These are phyloP conservation scores for Phytophthora pini DNA, from an alignment of 352 stramenopile genomes.

Conservation along the genomic window DNA sequence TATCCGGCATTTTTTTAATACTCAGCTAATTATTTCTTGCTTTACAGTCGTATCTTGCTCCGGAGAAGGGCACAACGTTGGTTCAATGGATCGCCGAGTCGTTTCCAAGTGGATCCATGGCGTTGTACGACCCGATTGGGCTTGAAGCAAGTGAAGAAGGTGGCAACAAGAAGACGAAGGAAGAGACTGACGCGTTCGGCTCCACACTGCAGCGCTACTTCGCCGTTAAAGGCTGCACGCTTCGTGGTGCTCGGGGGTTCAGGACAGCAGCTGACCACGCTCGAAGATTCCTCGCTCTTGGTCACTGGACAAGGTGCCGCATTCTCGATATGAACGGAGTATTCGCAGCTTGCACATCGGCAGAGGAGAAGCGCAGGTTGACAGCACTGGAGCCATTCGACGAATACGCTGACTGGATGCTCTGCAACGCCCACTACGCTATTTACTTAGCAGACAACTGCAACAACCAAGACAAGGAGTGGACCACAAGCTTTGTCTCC, in stretches of 20 bases:
- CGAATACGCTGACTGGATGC: constrained; percentile 68
- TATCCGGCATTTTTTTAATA: background rate
- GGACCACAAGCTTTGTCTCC: constrained; percentile 33
- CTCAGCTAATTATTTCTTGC: constrained; percentile 4
- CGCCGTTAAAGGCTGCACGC: constrained; percentile 66
- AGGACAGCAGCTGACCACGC: constrained; percentile 48
- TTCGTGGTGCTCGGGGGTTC: constrained; percentile 54
- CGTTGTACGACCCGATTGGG: constrained; percentile 70
- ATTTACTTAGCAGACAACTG: constrained; percentile 58
- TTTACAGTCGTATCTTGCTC: constrained; percentile 70
- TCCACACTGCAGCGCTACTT: constrained; percentile 70
- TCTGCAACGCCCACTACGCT: constrained; percentile 76
- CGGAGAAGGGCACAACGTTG: constrained; percentile 49
- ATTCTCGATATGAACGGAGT: constrained; percentile 77
- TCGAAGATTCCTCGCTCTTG: constrained; percentile 36
- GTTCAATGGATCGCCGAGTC: constrained; percentile 48
- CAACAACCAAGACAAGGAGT: constrained; percentile 29
- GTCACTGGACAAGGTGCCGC: constrained; percentile 47
- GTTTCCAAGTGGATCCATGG: constrained; percentile 52
- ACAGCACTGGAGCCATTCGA: constrained; percentile 69
- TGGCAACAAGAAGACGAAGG: constrained; percentile 5
- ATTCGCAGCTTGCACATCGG: constrained; percentile 41
- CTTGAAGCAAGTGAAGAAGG: constrained; percentile 31
- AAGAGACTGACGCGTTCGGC: constrained; percentile 45
- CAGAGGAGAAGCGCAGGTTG: constrained; percentile 55